Base-by-base conservation (phyloP, 78 protist genomes). In the Ministeria vibrans region DNA sequence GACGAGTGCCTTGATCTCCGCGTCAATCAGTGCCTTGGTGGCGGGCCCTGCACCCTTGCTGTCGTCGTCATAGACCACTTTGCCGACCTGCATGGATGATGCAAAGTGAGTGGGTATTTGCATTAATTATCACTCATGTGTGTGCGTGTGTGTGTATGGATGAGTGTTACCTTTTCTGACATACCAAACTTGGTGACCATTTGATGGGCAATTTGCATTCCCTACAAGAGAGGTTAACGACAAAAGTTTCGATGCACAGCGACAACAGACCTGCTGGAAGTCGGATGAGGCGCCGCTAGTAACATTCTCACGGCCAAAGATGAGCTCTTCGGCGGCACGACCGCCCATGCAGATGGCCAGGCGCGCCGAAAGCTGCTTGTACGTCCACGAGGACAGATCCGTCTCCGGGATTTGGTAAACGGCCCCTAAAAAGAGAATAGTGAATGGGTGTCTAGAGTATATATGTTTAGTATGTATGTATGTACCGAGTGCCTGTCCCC, bases 261-360 rank as follows among this genome's bases (percentile, higher is more conserved):
- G 42, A 27, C 25, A 45, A 2, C 80, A 81, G 71, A 78, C 91
- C 42, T 74, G 71, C 51, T 61, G 75, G 66, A 84, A 78, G 45
- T 76, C 87, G 38, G 85, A 62, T 13, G 80, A 46, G 4, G 87
- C 88, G 45, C 89, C 89, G 41, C 71, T 66, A 3, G 95, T 86
- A 38, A 91, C 85, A 11, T 91, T 75, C 22, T 84, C 87, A 20
- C 18, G 32, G 34, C 98, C 98, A 36, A 87, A 84, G 51, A 95
- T 76, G 28, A 91, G 45, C 64, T 92, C 95, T 39, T 95, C 98
- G 25, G 96, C 96, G 9, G 85, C 93, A n/a, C 95, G 82, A 30
- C 98, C 98, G 38, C 93, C 98, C 90, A 95, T 83, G 53, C 90
- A 82, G 7, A 90, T 94, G 41, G 83, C 91, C 80, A 95, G 73